Evolutionary conservation across 306 rosid genomes (phyloP).

Genomic region (Begonia fuchsioides): DNA sequence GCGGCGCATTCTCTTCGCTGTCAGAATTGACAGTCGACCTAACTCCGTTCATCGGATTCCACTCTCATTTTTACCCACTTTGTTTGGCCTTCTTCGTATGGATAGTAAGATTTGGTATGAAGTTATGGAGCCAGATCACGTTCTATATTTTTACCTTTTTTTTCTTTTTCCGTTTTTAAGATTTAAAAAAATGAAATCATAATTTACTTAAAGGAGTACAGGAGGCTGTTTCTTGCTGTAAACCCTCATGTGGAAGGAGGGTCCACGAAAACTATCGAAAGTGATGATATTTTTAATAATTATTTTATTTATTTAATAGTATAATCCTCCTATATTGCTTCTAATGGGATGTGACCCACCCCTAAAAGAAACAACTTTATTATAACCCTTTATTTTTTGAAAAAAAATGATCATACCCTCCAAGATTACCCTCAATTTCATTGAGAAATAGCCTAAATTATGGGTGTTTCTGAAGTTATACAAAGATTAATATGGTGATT

Average conservation of each 20-base stretch:
- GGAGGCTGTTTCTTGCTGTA: constrained; percentile 20
- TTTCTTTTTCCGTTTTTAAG: too few relatives aligned
- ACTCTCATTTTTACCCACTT: too few relatives aligned
- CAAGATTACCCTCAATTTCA: constrained; percentile 20
- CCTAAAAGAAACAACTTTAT: constrained; percentile 58
- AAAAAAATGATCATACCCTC: constrained; percentile 26
- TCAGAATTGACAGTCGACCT: too few relatives aligned
- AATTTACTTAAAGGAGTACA: too few relatives aligned
- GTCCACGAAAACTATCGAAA: constrained; percentile 45
- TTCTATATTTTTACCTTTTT: too few relatives aligned
- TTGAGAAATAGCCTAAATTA: constrained; percentile 19
- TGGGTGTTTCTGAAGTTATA: constrained; percentile 8
- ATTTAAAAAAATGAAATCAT: too few relatives aligned
- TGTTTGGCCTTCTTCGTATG: too few relatives aligned
- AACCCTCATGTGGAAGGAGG: constrained; percentile 82
- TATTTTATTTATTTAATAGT: constrained; percentile 22
- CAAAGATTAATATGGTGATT: not conserved
- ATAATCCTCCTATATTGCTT: constrained; percentile 69
- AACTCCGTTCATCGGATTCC: too few relatives aligned
- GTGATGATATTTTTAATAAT: constrained; percentile 43
- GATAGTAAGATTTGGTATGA: too few relatives aligned
- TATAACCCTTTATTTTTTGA: constrained; percentile 17
- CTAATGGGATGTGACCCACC: constrained; percentile 53
- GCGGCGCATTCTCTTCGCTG: too few relatives aligned
- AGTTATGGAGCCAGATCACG: too few relatives aligned